phyloP scores from a whole-genome alignment of 352 stramenopile genomes.

The Thalassiosira mediterranea region DNA sequence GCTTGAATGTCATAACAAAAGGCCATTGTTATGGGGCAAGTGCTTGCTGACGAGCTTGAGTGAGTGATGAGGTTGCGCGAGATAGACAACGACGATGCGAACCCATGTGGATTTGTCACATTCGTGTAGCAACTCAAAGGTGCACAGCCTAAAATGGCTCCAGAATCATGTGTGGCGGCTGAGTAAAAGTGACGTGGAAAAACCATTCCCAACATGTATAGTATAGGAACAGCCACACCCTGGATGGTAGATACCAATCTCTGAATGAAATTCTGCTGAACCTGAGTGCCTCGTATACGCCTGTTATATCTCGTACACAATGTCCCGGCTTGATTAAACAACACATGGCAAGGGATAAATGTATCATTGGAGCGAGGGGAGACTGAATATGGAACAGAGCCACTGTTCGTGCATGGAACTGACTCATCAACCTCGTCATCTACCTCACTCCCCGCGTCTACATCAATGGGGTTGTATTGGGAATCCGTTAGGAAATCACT shows the following conservation, averaged over 20 bases:
- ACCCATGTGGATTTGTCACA: constrained; percentile 19
- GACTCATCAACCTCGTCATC: background rate
- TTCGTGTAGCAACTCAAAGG: constrained; percentile 31
- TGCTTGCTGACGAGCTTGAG: constrained; percentile 25
- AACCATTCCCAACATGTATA: constrained; percentile 22
- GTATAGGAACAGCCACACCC: constrained; percentile 25
- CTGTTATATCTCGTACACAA: constrained; percentile 25
- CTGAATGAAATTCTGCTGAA: constrained; percentile 40
- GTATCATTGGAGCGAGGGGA: background rate
- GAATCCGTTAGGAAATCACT: background rate
- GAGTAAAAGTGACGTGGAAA: constrained; percentile 43
- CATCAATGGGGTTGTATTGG: background rate
- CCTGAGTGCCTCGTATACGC: constrained; percentile 21
- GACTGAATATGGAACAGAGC: constrained; percentile 7
- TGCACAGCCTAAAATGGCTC: constrained; percentile 17
- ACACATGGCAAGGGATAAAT: constrained; percentile 28
- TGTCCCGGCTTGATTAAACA: constrained; percentile 34
- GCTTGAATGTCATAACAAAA: constrained; percentile 32
- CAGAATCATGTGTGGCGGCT: constrained; percentile 16
- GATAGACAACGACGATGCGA: constrained; percentile 21
- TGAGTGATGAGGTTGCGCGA: constrained; percentile 15
- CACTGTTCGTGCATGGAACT: constrained; percentile 20
- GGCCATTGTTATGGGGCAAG: background rate
- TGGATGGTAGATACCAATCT: constrained; percentile 18
- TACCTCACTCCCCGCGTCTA: background rate